phyloP scores from a whole-genome alignment of 169 alveolate genomes.

The Eimeria sp. region DNA sequence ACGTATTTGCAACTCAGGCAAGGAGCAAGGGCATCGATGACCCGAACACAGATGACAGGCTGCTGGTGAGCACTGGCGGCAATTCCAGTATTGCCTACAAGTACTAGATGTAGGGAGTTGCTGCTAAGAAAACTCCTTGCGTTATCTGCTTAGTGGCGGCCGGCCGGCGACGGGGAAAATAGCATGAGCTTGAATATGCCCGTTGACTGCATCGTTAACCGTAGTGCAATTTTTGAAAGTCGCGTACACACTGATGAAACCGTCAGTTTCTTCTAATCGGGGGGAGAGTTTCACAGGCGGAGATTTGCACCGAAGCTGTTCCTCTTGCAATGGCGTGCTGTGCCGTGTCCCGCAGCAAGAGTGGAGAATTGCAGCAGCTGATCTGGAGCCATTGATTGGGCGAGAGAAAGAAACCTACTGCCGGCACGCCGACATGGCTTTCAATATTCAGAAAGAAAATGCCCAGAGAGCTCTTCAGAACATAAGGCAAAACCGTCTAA shows the following conservation, averaged over 20 bases:
- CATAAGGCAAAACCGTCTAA: constrained; percentile 22
- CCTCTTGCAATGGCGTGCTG: not conserved
- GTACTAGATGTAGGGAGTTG: not conserved
- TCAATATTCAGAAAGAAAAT: constrained; percentile 8
- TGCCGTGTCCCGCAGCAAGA: constrained; percentile 10
- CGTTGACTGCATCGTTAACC: not conserved
- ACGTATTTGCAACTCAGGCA: not conserved
- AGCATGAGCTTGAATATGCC: not conserved
- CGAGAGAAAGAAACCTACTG: constrained; percentile 25
- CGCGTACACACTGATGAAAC: too few species aligned
- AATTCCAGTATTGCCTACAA: not conserved
- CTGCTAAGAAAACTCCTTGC: not conserved
- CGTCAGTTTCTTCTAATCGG: not conserved
- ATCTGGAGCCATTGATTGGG: constrained; percentile 22
- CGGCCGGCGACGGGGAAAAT: not conserved
- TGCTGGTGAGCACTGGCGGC: not conserved
- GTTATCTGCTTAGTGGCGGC: not conserved
- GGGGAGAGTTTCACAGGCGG: not conserved
- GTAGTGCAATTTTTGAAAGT: not conserved
- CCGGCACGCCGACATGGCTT: constrained; percentile 10
- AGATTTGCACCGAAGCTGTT: not conserved
- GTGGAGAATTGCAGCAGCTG: constrained; percentile 50
- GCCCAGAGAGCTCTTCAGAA: not conserved
- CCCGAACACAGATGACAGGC: constrained; percentile 3
- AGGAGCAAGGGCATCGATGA: constrained; percentile 46